phyloP scores from a whole-genome alignment of 129 eudicot genomes.

The Apium graveolens region DNA sequence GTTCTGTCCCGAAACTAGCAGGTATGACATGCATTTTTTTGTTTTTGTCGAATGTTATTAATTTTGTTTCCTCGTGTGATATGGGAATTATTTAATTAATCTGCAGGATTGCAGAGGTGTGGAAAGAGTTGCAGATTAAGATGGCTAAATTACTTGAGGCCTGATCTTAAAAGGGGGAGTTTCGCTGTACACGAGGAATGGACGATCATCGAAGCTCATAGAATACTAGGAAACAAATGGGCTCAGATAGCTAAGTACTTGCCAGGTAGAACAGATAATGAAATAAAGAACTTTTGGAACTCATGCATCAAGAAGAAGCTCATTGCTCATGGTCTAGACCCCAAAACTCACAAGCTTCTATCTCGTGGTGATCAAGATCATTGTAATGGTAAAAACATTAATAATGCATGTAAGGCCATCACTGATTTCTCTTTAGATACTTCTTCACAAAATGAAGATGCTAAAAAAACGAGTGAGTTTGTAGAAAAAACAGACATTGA shows the following conservation, averaged over 20 bases:
- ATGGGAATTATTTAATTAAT: neutral
- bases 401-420: constrained; percentile 6
- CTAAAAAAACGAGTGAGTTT: constrained; percentile 21
- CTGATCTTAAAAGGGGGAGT: constrained; percentile 74
- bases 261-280: constrained; percentile 85
- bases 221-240: constrained; percentile 82
- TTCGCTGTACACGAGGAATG: constrained; percentile 74
- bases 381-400: constrained; percentile 8
- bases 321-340: constrained; percentile 80
- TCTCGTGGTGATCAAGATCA: constrained; percentile 17
- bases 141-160: constrained; percentile 65
- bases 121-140: constrained; percentile 71
- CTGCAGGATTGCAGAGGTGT: constrained; percentile 68
- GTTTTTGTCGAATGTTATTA: neutral
- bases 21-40: neutral
- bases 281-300: constrained; percentile 88
- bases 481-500: constrained; percentile 7
- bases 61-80: neutral
- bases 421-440: neutral
- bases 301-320: constrained; percentile 85
- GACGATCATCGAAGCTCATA: constrained; percentile 70
- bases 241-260: constrained; percentile 81
- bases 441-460: constrained; percentile 27
- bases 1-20: constrained; percentile 5
- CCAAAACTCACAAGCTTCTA: constrained; percentile 86